A percentile compares a stretch with the other conserved stretches of the same genome.
These are phyloP conservation scores for Dactylellina sp. DNA, from an alignment of 2,329 filamentous ascomycete species.

Conservation along the genomic window DNA sequence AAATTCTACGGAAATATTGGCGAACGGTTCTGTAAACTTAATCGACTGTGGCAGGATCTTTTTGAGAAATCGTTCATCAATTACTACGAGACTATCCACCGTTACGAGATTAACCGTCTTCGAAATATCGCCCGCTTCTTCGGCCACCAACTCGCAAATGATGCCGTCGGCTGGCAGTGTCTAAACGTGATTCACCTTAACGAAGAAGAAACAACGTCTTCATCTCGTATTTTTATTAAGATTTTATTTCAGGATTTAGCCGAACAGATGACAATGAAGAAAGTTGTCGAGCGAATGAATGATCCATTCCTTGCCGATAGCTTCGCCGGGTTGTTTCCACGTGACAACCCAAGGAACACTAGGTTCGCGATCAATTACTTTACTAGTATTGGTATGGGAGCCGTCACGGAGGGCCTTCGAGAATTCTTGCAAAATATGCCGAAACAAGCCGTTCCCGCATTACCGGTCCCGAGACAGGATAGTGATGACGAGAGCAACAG, in stretches of 20 bases:
- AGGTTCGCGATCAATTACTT: slow-evolving; percentile 99
- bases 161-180: slow-evolving; percentile 92
- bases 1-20: slow-evolving; percentile 97
- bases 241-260: slow-evolving; percentile 93
- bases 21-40: slow-evolving; percentile 94
- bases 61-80: slow-evolving; percentile 91
- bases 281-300: slow-evolving; percentile 78
- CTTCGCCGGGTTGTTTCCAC: slow-evolving; percentile 88
- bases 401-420: slow-evolving; percentile 93
- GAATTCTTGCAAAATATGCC: slow-evolving; percentile 89
- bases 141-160: slow-evolving; percentile 86
- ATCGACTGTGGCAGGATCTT: slow-evolving; percentile 90
- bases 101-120: slow-evolving; percentile 93
- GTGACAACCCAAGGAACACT: slow-evolving; percentile 87
- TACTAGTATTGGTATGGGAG: slow-evolving; percentile 96
- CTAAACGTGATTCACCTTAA: slow-evolving; percentile 87
- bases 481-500: slow-evolving; percentile 47
- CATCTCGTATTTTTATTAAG: slow-evolving; percentile 97
- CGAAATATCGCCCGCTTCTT: slow-evolving; percentile 97
- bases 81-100: slow-evolving; percentile 97
- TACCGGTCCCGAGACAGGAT: slow-evolving; percentile 51
- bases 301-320: slow-evolving; percentile 81
- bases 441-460: slow-evolving; percentile 72
- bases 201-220: slow-evolving; percentile 96
- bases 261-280: slow-evolving; percentile 85